Conservation (phyloP, 306 rosid species). For the Begonia masoniana region DNA sequence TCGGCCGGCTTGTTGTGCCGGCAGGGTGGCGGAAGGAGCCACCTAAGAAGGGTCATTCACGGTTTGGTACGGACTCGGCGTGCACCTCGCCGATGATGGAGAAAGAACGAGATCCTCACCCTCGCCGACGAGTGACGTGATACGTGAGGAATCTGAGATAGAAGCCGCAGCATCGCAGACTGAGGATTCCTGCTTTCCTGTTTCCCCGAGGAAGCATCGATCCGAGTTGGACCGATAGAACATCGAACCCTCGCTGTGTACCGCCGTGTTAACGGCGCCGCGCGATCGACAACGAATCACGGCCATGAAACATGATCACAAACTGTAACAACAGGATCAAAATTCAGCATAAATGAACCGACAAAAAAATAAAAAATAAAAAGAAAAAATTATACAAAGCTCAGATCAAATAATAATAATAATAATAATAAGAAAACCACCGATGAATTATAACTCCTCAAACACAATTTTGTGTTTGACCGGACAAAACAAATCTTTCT, state of each 20-base stretch:
- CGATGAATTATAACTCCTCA: too few relatives aligned
- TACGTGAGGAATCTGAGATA: slow-evolving; percentile 39
- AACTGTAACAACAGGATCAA: slow-evolving; percentile 21
- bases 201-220: slow-evolving; percentile 50
- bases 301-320: slow-evolving; percentile 60
- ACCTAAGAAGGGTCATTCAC: slow-evolving; percentile 49
- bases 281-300: slow-evolving; percentile 68
- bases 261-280: slow-evolving; percentile 71
- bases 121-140: slow-evolving; percentile 17
- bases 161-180: slow-evolving; percentile 45
- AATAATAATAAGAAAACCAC: too few relatives aligned
- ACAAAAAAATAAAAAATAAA: too few relatives aligned
- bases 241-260: slow-evolving; percentile 89
- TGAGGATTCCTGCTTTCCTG: slow-evolving; percentile 26
- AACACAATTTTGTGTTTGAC: too few relatives aligned
- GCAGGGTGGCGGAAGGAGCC: slow-evolving; percentile 90
- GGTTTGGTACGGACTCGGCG: slow-evolving; percentile 9
- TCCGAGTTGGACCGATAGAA: slow-evolving; percentile 66
- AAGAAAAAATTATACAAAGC: neutral
- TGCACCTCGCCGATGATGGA: slow-evolving; percentile 6
- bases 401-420: too few relatives aligned
- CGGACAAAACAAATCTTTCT: too few relatives aligned
- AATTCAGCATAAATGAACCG: neutral
- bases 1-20: slow-evolving; percentile 90
- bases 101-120: slow-evolving; percentile 20